Evolutionary conservation across 2,329 filamentous ascomycete genomes (phyloP).

Genomic region (Monosporascus ibericus): DNA sequence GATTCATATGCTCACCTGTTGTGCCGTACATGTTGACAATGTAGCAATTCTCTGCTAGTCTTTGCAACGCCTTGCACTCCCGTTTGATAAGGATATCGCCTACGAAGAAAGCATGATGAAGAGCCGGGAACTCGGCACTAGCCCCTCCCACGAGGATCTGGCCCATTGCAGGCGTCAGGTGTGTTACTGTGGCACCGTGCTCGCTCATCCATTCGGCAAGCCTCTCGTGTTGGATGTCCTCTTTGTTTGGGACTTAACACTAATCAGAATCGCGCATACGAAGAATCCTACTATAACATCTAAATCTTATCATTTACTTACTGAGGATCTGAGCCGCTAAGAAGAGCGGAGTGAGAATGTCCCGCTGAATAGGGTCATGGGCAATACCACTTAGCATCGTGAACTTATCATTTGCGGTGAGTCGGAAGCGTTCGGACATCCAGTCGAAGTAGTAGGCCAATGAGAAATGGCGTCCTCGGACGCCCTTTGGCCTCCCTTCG

Average conservation of each 20-base stretch:
- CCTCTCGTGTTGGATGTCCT: constrained; percentile 78
- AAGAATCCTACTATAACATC: too few species aligned
- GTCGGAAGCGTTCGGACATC: constrained; percentile 77
- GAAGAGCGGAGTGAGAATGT: constrained; percentile 86
- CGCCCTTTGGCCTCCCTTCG: constrained; percentile 64
- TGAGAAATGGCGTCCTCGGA: constrained; percentile 76
- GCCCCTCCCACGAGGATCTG: constrained; percentile 82
- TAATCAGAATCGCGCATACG: too few species aligned
- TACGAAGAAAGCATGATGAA: constrained; percentile 84
- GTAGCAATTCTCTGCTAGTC: constrained; percentile 65
- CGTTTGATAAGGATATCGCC: constrained; percentile 83
- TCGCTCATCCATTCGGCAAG: constrained; percentile 82
- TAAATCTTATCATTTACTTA: too few species aligned
- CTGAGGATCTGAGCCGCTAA: constrained; percentile 66
- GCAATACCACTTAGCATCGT: constrained; percentile 79
- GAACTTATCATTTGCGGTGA: constrained; percentile 66
- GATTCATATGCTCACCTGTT: constrained; percentile 27
- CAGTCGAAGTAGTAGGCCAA: constrained; percentile 81
- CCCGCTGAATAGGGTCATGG: constrained; percentile 58
- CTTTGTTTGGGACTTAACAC: constrained; percentile 57
- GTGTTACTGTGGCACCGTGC: constrained; percentile 69
- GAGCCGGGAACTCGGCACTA: constrained; percentile 65
- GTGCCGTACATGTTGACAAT: constrained; percentile 88
- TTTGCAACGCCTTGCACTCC: constrained; percentile 72
- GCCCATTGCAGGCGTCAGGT: constrained; percentile 89